Conservation (phyloP, 2,329 filamentous ascomycete genomes). For the Colletotrichum phormii region DNA sequence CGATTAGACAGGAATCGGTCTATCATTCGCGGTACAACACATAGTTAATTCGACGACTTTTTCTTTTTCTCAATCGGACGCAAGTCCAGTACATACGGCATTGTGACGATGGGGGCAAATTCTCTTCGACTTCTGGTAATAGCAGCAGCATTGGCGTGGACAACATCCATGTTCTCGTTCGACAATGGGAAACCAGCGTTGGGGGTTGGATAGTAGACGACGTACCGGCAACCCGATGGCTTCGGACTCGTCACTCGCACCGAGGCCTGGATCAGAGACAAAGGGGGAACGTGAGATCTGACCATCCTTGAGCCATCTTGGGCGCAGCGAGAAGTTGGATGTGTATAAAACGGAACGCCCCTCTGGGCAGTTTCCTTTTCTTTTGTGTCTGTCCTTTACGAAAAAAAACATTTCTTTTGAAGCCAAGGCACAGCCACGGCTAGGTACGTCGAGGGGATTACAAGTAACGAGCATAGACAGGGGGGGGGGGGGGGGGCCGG, state of each 20-base stretch:
- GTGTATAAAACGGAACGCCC: conserved; percentile 33
- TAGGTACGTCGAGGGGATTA: conserved; percentile 6
- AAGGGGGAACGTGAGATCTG: not conserved
- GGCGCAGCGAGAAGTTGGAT: conserved; percentile 32
- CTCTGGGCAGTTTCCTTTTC: conserved; percentile 24
- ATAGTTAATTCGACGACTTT: conserved; percentile 39
- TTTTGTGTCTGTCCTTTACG: conserved; percentile 36
- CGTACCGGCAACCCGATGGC: conserved; percentile 6
- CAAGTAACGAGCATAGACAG: conserved; percentile 39
- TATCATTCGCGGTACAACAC: conserved; percentile 34
- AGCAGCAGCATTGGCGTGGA: conserved; percentile 35
- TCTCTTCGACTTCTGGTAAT: conserved; percentile 38
- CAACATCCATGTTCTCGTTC: conserved; percentile 4
- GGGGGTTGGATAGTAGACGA: conserved; percentile 23
- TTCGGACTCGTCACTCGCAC: not conserved
- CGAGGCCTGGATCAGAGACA: not conserved
- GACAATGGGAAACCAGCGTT: conserved; percentile 1
- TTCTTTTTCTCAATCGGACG: conserved; percentile 27
- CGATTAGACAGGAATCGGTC: conserved; percentile 30
- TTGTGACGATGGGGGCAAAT: conserved; percentile 29
- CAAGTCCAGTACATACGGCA: conserved; percentile 38
- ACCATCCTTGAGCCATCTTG: conserved; percentile 19
- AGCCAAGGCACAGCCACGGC: conserved; percentile 17
- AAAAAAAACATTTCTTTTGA: conserved; percentile 22
- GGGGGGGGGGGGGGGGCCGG: conserved; percentile 26